Conservation (phyloP, 495 filamentous ascomycete genomes). For the Annulohypoxylon maeteangense region DNA sequence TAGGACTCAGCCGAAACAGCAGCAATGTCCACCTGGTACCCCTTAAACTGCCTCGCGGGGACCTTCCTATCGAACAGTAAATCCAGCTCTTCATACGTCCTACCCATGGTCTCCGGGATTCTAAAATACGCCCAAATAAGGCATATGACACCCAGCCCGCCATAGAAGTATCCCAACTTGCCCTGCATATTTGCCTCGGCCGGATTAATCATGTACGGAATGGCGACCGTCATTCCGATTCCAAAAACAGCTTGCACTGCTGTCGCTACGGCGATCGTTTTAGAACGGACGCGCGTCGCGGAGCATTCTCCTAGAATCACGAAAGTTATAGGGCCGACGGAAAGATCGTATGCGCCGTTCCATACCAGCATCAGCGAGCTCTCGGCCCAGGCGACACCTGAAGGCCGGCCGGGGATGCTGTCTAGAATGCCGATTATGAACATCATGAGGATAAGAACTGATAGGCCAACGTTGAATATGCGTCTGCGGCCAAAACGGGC, state of each 20-base stretch:
- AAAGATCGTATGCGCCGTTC: constrained; percentile 66
- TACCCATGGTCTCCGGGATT: constrained; percentile 68
- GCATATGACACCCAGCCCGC: constrained; percentile 60
- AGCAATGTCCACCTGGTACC: constrained; percentile 49
- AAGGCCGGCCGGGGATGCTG: constrained; percentile 58
- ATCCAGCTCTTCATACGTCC: constrained; percentile 70
- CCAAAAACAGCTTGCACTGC: constrained; percentile 68
- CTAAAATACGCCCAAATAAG: constrained; percentile 63
- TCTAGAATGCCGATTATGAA: constrained; percentile 70
- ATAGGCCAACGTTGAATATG: constrained; percentile 64
- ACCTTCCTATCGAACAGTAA: constrained; percentile 62
- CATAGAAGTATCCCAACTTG: constrained; percentile 76
- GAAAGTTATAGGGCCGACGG: constrained; percentile 70
- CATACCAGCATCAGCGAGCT: constrained; percentile 65
- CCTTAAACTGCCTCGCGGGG: constrained; percentile 62
- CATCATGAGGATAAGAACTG: constrained; percentile 58
- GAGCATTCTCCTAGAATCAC: constrained; percentile 70
- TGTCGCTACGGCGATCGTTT: constrained; percentile 71
- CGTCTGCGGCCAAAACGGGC: constrained; percentile 64
- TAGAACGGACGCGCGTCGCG: constrained; percentile 67
- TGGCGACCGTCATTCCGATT: constrained; percentile 70
- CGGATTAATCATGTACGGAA: constrained; percentile 75
- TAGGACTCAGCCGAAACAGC: constrained; percentile 12
- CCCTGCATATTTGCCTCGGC: constrained; percentile 70
- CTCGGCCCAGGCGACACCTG: constrained; percentile 62